Evolutionary conservation across 305 asterid species (phyloP).

Genomic region (Solanum aculeatissimum): DNA sequence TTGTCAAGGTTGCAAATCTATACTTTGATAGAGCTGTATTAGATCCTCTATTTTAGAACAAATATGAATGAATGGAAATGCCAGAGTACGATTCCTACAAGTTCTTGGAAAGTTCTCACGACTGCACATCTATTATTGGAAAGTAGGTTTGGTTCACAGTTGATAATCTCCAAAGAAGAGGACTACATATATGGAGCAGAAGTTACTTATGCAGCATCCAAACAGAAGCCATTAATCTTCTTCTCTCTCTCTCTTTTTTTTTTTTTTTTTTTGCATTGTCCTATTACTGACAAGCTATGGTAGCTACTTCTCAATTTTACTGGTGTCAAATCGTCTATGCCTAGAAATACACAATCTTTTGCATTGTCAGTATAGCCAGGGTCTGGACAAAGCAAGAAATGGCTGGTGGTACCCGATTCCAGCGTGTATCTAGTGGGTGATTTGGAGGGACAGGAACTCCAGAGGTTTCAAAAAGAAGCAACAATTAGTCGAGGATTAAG

Average conservation of each 20-base stretch:
- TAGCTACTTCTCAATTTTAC: neutral
- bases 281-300: neutral
- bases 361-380: neutral
- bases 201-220: neutral
- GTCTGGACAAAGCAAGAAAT: neutral
- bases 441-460: neutral
- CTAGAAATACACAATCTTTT: neutral
- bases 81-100: neutral
- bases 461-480: neutral
- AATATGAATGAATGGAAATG: neutral
- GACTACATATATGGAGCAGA: neutral
- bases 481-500: neutral
- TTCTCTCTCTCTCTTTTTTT: too few species aligned
- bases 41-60: neutral
- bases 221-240: neutral
- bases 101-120: neutral
- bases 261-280: neutral
- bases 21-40: neutral
- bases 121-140: neutral
- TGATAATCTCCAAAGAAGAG: neutral
- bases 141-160: neutral
- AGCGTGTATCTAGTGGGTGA: neutral
- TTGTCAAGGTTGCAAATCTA: neutral
- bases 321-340: neutral
- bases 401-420: neutral